Percentiles rank a stretch among this genome's conserved stretches.
Evolutionary conservation across 306 rosid species (phyloP).

Genomic region (Cucurbita ficifolia): DNA sequence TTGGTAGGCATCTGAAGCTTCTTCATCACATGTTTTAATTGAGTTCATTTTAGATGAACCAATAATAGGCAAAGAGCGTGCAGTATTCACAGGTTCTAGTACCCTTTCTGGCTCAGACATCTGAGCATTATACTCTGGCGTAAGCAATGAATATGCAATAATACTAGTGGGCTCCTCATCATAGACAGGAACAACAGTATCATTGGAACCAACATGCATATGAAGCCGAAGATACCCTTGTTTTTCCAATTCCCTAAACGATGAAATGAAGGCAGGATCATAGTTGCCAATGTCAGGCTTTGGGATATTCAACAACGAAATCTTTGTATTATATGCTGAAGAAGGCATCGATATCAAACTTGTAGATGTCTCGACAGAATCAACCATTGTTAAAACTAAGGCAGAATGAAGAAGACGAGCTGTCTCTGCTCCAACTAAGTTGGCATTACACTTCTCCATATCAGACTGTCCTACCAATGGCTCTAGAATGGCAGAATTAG

Average conservation of each 20-base stretch:
- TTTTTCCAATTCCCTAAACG: conserved; percentile 56
- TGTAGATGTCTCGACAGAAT: not conserved
- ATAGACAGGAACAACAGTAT: conserved; percentile 71
- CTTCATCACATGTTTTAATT: conserved; percentile 38
- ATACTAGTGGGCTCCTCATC: conserved; percentile 90
- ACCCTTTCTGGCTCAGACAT: conserved; percentile 39
- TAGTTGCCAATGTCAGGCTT: conserved; percentile 45
- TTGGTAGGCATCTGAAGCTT: conserved; percentile 33
- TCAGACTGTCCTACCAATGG: conserved; percentile 30
- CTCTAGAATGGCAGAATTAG: conserved; percentile 21
- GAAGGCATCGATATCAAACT: not conserved
- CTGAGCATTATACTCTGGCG: conserved; percentile 46
- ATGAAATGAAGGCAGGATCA: conserved; percentile 50
- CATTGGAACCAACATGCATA: conserved; percentile 58
- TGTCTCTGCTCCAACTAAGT: not conserved
- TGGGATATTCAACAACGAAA: conserved; percentile 30
- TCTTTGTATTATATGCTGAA: not conserved
- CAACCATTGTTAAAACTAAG: not conserved
- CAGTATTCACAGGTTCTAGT: conserved; percentile 30
- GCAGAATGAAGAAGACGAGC: conserved; percentile 1
- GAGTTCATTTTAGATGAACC: conserved; percentile 20
- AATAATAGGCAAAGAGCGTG: conserved; percentile 20
- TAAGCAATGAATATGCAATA: conserved; percentile 61
- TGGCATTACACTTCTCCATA: not conserved
- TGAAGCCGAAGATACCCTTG: conserved; percentile 67